phyloP scores from a whole-genome alignment of 257 asterid genomes.

The Solanum chilense region DNA sequence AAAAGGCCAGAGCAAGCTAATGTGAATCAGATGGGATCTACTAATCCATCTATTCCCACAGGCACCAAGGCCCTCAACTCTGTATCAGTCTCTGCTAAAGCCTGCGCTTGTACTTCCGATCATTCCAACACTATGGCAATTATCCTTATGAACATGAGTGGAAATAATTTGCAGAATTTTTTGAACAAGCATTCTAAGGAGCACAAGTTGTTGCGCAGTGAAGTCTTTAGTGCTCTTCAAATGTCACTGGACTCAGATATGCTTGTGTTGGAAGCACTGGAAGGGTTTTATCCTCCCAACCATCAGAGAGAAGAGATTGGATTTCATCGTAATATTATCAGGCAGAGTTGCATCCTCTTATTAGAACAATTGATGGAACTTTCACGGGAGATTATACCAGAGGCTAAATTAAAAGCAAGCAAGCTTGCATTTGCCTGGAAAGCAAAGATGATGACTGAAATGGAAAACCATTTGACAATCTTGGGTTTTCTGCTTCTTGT shows the following conservation, averaged over 20 bases:
- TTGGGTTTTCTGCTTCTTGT: slow-evolving; percentile 36
- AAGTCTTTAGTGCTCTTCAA: slow-evolving; percentile 19
- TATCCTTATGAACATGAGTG: slow-evolving; percentile 8
- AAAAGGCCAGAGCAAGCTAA: not conserved
- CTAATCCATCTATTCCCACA: not conserved
- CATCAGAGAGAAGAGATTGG: slow-evolving; percentile 11
- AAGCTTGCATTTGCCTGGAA: slow-evolving; percentile 36
- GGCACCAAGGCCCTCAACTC: not conserved
- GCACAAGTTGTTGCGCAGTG: not conserved
- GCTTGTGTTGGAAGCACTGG: slow-evolving; percentile 31
- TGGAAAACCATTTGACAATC: slow-evolving; percentile 16
- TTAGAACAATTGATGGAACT: slow-evolving; percentile 23
- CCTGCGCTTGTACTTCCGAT: not conserved
- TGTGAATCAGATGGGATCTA: not conserved
- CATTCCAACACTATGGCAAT: slow-evolving; percentile 8
- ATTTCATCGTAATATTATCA: slow-evolving; percentile 4
- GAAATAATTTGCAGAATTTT: slow-evolving; percentile 7
- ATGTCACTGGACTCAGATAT: slow-evolving; percentile 36
- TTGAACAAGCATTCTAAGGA: not conserved
- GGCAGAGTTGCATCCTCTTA: slow-evolving; percentile 11
- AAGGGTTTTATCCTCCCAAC: slow-evolving; percentile 11
- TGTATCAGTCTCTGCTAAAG: not conserved
- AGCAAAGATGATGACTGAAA: slow-evolving; percentile 1
- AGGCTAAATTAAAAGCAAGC: slow-evolving; percentile 22
- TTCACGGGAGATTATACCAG: slow-evolving; percentile 23